Evolutionary conservation across 2,329 filamentous ascomycete genomes (phyloP).

Genomic region (Venturiaceae sp.): DNA sequence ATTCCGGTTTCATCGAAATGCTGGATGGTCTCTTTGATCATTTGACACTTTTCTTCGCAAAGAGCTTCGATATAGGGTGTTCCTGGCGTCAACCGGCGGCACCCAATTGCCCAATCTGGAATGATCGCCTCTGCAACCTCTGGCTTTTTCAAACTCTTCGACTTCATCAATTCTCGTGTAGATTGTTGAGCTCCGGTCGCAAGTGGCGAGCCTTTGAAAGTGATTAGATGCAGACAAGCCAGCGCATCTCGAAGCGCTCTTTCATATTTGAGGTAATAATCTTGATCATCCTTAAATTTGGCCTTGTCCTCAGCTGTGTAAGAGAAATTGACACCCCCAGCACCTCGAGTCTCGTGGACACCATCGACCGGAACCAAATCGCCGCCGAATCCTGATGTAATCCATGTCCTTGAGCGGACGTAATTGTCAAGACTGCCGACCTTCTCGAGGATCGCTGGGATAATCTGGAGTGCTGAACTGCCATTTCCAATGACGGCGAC

Average conservation of each 20-base stretch:
- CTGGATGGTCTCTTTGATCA: constrained; percentile 33
- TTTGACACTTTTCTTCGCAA: constrained; percentile 22
- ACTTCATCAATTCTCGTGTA: neutral
- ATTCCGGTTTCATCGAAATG: constrained; percentile 38
- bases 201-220: neutral
- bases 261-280: neutral
- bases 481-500: constrained; percentile 50
- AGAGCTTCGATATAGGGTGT: constrained; percentile 42
- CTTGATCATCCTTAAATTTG: neutral
- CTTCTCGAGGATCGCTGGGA: constrained; percentile 15
- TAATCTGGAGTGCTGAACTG: constrained; percentile 23
- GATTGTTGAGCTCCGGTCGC: neutral
- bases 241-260: neutral
- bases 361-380: neutral
- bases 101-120: constrained; percentile 34
- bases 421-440: constrained; percentile 3
- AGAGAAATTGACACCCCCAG: neutral
- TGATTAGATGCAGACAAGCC: neutral
- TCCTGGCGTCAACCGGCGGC: constrained; percentile 39
- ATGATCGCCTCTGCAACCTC: constrained; percentile 31
- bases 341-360: neutral
- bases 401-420: neutral
- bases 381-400: neutral
- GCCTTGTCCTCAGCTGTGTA: neutral
- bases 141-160: constrained; percentile 13